These are phyloP conservation scores for Phytophthora litchii DNA, from an alignment of 352 stramenopile species.

Conservation along the genomic window DNA sequence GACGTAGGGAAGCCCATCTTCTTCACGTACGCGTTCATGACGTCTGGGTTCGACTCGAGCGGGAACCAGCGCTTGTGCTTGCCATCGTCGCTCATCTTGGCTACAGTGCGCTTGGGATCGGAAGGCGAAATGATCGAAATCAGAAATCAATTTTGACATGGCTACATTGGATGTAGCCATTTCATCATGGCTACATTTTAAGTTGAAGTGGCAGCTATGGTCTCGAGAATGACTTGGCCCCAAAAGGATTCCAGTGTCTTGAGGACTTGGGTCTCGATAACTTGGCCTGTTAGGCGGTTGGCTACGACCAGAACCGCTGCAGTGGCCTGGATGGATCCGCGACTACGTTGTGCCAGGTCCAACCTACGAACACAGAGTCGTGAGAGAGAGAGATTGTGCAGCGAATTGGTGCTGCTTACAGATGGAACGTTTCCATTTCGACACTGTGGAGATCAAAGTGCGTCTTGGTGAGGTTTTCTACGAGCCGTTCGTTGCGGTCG, in stretches of 20 bases:
- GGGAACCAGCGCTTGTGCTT: conserved; percentile 86
- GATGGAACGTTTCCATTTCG: conserved; percentile 81
- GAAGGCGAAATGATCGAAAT: background rate
- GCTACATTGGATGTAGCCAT: no score
- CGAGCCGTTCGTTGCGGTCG: conserved; percentile 63
- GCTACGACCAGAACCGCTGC: conserved; percentile 49
- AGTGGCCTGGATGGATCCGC: conserved; percentile 42
- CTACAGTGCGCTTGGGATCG: conserved; percentile 6
- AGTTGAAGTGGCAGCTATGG: conserved; percentile 30
- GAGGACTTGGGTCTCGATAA: conserved; percentile 41
- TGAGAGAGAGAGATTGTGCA: background rate
- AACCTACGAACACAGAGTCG: conserved; percentile 23
- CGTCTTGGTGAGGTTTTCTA: conserved; percentile 36
- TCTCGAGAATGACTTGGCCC: conserved; percentile 43
- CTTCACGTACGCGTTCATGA: conserved; percentile 96
- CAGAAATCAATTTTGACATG: background rate
- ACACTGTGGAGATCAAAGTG: conserved; percentile 47
- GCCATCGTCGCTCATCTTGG: conserved; percentile 46
- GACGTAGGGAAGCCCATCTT: conserved; percentile 93
- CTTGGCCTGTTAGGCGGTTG: conserved; percentile 48
- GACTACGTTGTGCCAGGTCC: conserved; percentile 53
- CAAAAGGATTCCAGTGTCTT: conserved; percentile 41
- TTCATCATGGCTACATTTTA: conserved; percentile 4
- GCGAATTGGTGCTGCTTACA: conserved; percentile 31
- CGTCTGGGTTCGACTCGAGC: conserved; percentile 94